Evolutionary conservation across 208 protist species (phyloP), one percentile per base, ranked within the genome.

Genomic region (Wallacemonas sp.): DNA sequence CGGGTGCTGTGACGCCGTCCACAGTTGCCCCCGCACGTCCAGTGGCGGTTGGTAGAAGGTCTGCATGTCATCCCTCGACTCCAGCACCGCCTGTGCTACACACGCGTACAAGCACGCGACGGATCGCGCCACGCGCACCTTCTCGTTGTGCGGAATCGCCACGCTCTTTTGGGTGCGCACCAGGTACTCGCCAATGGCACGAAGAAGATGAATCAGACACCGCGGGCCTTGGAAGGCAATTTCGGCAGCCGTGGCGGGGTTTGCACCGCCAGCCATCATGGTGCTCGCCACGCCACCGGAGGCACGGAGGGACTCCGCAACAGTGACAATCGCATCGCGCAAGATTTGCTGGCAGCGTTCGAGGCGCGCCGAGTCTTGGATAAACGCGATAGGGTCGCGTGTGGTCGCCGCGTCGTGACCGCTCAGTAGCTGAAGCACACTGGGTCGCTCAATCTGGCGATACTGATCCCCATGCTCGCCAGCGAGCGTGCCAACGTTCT

Each of bases 291-390:
- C 38, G 2, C 2, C 49, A 28, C 46, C 71, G 21, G 41, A 54
- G 26, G 36, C 53, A 14, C 81, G 78, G 42, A 80, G 66, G 17
- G 31, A 44, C 19, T 84, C 65, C 1, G 88, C 84, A 6, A 94
- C 74, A 6, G 21, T 44, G 45, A 86, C 62, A 44, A 91, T 77
- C 27, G 70, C 68, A 15, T 74, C 71, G 4, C 84, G 82, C 62
- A 94, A 56, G 0, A 91, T 36, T 38, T 82, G 61, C 62, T 91
- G 88, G 46, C 83, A 88, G 2, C 68, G 76, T 61, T 86, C 80
- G 36, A 86, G 63, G 55, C 88, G 79, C 46, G 68, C 65, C 0
- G 63, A 33, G 42, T 49, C 62, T 22, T 70, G 66, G 22, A 55
- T 66, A 15, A 84, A 60, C 26, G 34, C 64, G n/a, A 67, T 39